These are phyloP conservation scores for Talaromyces sp. DNA, from an alignment of 2,329 filamentous ascomycete species.

Conservation along the genomic window DNA sequence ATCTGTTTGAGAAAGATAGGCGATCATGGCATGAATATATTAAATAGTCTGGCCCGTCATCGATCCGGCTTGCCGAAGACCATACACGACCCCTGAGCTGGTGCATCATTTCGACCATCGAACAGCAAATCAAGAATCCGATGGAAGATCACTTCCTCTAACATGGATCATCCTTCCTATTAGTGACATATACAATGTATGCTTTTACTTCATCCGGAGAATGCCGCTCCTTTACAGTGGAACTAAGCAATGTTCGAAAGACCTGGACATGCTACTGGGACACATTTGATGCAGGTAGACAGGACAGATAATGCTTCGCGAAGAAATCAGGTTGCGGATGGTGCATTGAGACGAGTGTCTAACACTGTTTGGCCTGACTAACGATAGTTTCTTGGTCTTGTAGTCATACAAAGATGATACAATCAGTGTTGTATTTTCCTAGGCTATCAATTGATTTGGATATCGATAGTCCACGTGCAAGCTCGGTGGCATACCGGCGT, in stretches of 20 bases:
- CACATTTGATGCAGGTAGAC: no score
- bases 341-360: no score
- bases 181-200: neutral
- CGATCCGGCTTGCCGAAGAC: slow-evolving; percentile 6
- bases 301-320: no score
- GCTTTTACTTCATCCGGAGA: neutral
- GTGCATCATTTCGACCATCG: neutral
- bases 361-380: no score
- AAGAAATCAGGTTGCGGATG: no score
- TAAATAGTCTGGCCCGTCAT: neutral
- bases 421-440: no score
- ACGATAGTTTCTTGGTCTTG: no score
- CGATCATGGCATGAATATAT: neutral
- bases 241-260: neutral
- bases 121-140: neutral
- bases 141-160: no score
- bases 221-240: neutral
- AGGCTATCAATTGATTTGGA: no score
- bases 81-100: neutral
- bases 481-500: no score
- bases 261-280: neutral
- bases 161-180: neutral
- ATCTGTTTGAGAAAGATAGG: neutral
- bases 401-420: no score
- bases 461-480: no score